A percentile compares a stretch with the other conserved stretches of the same genome.
phyloP scores from a whole-genome alignment of 257 asterid species.

The Jacaranda copaia region DNA sequence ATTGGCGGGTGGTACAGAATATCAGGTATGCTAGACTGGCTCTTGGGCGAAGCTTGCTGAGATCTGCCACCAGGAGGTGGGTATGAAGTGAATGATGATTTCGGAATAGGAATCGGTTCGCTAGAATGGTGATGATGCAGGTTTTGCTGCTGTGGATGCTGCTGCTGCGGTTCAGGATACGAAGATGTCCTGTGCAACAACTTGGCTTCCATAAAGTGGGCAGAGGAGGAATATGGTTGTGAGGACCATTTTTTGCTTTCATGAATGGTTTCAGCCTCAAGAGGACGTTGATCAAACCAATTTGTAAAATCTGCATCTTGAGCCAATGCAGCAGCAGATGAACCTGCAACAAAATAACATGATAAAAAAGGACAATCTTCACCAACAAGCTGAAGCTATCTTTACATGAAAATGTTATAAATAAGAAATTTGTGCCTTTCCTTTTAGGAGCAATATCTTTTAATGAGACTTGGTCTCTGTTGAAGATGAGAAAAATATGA shows the following conservation, averaged over 20 bases:
- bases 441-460: not conserved
- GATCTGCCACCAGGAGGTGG: slow-evolving; percentile 80
- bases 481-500: not conserved
- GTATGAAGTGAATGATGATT: slow-evolving; percentile 71
- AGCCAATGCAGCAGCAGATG: slow-evolving; percentile 81
- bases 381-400: slow-evolving; percentile 9
- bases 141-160: slow-evolving; percentile 56
- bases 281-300: slow-evolving; percentile 67
- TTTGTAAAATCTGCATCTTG: slow-evolving; percentile 63
- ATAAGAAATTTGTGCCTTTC: not conserved
- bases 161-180: slow-evolving; percentile 84
- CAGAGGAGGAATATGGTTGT: slow-evolving; percentile 59
- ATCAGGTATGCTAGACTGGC: slow-evolving; percentile 51
- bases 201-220: slow-evolving; percentile 53
- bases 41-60: slow-evolving; percentile 76
- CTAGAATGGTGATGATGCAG: slow-evolving; percentile 66
- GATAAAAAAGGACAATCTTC: slow-evolving; percentile 15
- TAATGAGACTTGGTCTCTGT: not conserved
- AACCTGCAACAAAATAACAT: slow-evolving; percentile 56
- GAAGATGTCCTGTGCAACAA: slow-evolving; percentile 82
- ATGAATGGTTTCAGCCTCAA: slow-evolving; percentile 53
- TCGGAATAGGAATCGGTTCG: slow-evolving; percentile 74
- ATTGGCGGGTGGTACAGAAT: slow-evolving; percentile 54
- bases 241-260: slow-evolving; percentile 76
- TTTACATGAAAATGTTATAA: not conserved